Base-by-base conservation (phyloP, 140 eudicot species). In the Anethum foeniculum region DNA sequence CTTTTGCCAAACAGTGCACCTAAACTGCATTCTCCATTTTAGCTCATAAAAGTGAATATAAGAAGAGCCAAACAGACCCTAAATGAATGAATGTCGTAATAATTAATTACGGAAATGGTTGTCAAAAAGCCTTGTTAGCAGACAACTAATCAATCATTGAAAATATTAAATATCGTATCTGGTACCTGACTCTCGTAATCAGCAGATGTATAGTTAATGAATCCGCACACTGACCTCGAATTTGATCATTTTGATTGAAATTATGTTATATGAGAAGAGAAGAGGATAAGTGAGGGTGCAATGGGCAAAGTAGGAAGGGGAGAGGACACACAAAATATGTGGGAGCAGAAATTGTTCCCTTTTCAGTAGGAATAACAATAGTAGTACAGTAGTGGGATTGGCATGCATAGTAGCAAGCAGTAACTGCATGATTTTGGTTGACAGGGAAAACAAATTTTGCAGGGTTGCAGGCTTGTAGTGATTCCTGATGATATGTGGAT, bases 271-370 rank as follows among this genome's bases (percentile, higher is more conserved):
- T 2, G 0, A 54, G 25, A 18, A 19, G 25, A 21, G 23, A 6
- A 54, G 11, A 54, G 2, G 11, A 21, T 21, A 56, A 56, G 65
- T 56, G 65, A 56, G 7, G 65, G 65, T 56, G 68, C 68, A n/a
- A n/a, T 27, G 65, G 23, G 68, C 68, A 9, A n/a, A 60, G 68
- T 60, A n/a, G 23, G 65, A 56, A 56, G 21, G 62, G 65, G 4
- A 34, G 65, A 54, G 65, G 65, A 56, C 65, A 56, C 65, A 56
- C 28, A 56, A 23, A 56, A 23, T 21, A 56, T 0, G 68, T 60
- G 68, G 34, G 68, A 60, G 68, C 68, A 60, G 68, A 10, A n/a
- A 60, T 25, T 60, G 68, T 60, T 60, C 32, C 68, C 68, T 60
- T 60, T 25, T 60, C 6, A 60, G 34, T 10, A n/a, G 68, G 68